Evolutionary conservation across 106 monocot species (phyloP).

Genomic region (Apostasia ramifera): DNA sequence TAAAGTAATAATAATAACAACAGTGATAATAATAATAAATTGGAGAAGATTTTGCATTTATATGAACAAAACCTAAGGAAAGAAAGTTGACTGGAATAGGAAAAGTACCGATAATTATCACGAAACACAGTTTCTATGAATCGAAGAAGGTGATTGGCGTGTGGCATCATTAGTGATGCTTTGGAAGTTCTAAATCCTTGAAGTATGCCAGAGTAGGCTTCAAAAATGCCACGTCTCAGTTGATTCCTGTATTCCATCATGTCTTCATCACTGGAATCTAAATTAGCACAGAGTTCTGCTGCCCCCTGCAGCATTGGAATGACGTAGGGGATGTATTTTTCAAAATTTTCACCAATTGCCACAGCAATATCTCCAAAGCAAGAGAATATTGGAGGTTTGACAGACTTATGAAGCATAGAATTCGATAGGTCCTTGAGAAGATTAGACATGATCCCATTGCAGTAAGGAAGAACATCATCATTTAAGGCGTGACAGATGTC

Average conservation of each 20-base stretch:
- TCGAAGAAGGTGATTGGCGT: slow-evolving; percentile 41
- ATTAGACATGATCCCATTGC: slow-evolving; percentile 79
- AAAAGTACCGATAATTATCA: neutral
- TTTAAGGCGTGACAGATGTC: slow-evolving; percentile 80
- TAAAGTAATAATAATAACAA: too few species aligned
- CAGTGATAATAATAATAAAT: too few species aligned
- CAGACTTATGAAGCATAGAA: slow-evolving; percentile 66
- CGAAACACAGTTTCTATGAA: slow-evolving; percentile 30
- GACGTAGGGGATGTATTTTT: slow-evolving; percentile 64
- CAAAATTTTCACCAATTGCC: slow-evolving; percentile 76
- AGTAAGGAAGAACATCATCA: slow-evolving; percentile 56
- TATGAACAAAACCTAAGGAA: too few species aligned
- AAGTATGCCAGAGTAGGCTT: slow-evolving; percentile 79
- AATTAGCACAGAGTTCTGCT: slow-evolving; percentile 30
- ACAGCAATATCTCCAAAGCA: slow-evolving; percentile 89
- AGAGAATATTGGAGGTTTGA: slow-evolving; percentile 79
- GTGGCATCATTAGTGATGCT: slow-evolving; percentile 51
- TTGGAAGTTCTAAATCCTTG: slow-evolving; percentile 75
- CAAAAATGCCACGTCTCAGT: slow-evolving; percentile 63
- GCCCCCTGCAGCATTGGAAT: slow-evolving; percentile 81
- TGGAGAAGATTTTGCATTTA: too few species aligned
- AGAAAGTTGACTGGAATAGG: too few species aligned
- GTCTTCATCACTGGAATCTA: slow-evolving; percentile 51
- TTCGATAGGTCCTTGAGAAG: slow-evolving; percentile 72
- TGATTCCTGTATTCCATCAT: slow-evolving; percentile 64